Conservation (phyloP, 2,329 filamentous ascomycete genomes). For the Hymenoscyphus infarciens region DNA sequence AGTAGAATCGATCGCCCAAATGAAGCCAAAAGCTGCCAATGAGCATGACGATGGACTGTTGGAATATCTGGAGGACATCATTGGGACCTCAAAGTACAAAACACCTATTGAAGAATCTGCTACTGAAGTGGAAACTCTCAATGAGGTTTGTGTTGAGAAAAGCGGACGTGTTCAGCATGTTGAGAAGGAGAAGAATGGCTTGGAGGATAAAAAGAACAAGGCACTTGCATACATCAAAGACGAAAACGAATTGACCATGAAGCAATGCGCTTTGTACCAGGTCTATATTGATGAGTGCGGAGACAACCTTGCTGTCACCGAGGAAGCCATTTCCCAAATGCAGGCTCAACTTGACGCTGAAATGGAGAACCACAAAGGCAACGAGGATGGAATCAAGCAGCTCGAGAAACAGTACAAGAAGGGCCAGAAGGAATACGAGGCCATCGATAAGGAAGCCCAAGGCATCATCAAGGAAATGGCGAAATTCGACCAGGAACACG, state of each 20-base stretch:
- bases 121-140: slow-evolving; percentile 82
- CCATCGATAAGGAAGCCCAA: slow-evolving; percentile 77
- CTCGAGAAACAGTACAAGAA: slow-evolving; percentile 81
- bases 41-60: slow-evolving; percentile 95
- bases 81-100: slow-evolving; percentile 98
- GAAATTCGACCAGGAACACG: slow-evolving; percentile 91
- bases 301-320: slow-evolving; percentile 82
- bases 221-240: slow-evolving; percentile 84
- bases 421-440: slow-evolving; percentile 78
- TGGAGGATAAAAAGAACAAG: slow-evolving; percentile 96
- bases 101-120: slow-evolving; percentile 93
- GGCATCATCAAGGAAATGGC: slow-evolving; percentile 79
- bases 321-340: slow-evolving; percentile 88
- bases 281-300: slow-evolving; percentile 84
- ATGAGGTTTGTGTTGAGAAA: slow-evolving; percentile 94
- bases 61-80: slow-evolving; percentile 97
- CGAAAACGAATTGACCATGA: slow-evolving; percentile 86
- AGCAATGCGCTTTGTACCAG: slow-evolving; percentile 90
- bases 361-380: slow-evolving; percentile 86
- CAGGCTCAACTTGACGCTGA: slow-evolving; percentile 83
- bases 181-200: slow-evolving; percentile 88
- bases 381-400: slow-evolving; percentile 83
- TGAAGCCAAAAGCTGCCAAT: slow-evolving; percentile 93
- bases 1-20: slow-evolving; percentile 97
- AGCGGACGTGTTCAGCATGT: slow-evolving; percentile 94